Evolutionary conservation across 1,284 basidiomycete species (phyloP), one percentile per base, ranked within the genome.

Genomic region (Sporisorium exsertum): DNA sequence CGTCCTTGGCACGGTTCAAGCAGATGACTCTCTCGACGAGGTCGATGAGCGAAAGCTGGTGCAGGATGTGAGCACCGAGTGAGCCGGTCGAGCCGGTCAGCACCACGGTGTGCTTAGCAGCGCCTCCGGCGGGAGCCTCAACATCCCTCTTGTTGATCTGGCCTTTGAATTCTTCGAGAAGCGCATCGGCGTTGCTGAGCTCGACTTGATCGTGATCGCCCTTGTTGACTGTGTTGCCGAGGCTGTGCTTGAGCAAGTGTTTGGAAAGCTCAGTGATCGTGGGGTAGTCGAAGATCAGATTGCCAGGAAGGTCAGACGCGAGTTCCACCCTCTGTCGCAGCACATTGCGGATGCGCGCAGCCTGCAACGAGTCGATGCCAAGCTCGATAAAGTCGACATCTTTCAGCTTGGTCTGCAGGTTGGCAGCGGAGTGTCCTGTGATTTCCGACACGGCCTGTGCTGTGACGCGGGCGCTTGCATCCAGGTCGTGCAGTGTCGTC

Each of bases 361-460:
- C 89, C 68, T 89, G 88, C 8, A 91, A 81, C 12, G 89, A 90
- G 82, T 90, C 89, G 43, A 91, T 86, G 22, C 89, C 90, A 35
- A 87, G 86, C 7, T 85, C 70, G 62, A 88, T 88, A n/a, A 86
- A 18, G 56, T 73, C 46, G n/a, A 84, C 79, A 54, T 86, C 83
- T 35, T 22, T 29, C 26, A 64, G 40, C 27, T 52, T 27, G 27
- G 35, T 18, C n/a, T 27, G 13, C 29, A 57, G 22, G 6, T 32
- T 22, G 4, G 47, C 24, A 37, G 40, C 27, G 5, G 61, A 24
- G 12, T 9, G 47, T n/a, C 82, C 73, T 13, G 87, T 72, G 20
- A 52, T 33, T 12, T 52, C 54, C 32, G 53, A 47, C 24, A 72
- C 42, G 4, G 58, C 47, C 33, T 63, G 56, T 3, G 40, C 61